Conservation (phyloP, 306 rosid genomes). For the Bauhinia variegata region DNA sequence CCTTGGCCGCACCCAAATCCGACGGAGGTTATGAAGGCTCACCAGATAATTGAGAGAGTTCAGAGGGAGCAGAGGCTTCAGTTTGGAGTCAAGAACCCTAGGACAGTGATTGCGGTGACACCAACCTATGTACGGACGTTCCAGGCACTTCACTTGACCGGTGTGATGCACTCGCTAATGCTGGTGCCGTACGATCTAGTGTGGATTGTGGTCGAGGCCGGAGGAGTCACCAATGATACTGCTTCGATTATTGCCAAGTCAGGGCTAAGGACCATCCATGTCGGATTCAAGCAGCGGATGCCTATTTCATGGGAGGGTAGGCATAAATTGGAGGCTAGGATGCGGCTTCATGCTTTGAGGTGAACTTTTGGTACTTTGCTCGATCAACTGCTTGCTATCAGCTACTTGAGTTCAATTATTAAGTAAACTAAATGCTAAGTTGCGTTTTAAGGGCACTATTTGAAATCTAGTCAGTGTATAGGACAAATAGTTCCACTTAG, state of each 20-base stretch:
- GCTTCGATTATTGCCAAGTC: constrained; percentile 74
- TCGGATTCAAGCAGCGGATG: constrained; percentile 65
- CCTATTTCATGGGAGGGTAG: constrained; percentile 86
- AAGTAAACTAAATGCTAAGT: not conserved
- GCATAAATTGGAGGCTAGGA: constrained; percentile 75
- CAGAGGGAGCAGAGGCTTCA: constrained; percentile 87
- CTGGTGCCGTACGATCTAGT: constrained; percentile 79
- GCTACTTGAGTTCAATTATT: constrained; percentile 10
- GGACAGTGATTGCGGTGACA: constrained; percentile 69
- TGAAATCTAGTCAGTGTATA: not conserved
- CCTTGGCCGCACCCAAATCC: constrained; percentile 99
- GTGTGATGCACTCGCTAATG: constrained; percentile 96
- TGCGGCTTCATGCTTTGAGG: constrained; percentile 95
- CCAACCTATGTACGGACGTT: constrained; percentile 93
- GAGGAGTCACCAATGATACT: constrained; percentile 84
- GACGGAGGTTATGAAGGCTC: constrained; percentile 93
- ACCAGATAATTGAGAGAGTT: constrained; percentile 82
- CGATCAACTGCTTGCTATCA: constrained; percentile 7
- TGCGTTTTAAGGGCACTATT: not conserved
- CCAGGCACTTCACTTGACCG: constrained; percentile 88
- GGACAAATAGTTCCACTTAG: not conserved
- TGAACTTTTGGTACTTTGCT: too few relatives aligned
- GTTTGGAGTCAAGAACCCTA: constrained; percentile 84
- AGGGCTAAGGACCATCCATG: constrained; percentile 70
- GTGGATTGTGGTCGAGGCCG: constrained; percentile 97